phyloP scores from a whole-genome alignment of 345 rosid species.

The Ailanthus altissimus region DNA sequence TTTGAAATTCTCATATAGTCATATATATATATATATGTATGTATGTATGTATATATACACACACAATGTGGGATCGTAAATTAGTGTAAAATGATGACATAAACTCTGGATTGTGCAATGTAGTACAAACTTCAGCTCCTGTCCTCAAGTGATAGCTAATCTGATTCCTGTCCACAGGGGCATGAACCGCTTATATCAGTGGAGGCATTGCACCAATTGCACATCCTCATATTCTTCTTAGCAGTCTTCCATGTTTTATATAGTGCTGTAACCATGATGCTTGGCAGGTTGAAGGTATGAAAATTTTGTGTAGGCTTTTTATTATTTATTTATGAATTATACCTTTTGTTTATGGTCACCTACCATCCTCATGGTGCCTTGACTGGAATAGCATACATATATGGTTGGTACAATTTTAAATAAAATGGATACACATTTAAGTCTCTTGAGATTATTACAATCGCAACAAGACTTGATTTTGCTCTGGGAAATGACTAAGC shows the following conservation, averaged over 20 bases:
- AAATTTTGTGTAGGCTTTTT: background rate
- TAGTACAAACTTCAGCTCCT: background rate
- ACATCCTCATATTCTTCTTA: slow-evolving; percentile 89
- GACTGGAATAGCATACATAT: background rate
- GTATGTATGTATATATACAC: too few relatives aligned
- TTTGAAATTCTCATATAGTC: too few relatives aligned
- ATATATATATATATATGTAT: too few relatives aligned
- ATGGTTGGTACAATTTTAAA: background rate
- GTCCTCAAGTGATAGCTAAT: slow-evolving; percentile 21
- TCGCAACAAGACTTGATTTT: background rate
- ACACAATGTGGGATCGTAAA: background rate
- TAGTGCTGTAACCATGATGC: slow-evolving; percentile 81
- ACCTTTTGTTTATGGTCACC: background rate
- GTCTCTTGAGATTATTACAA: background rate
- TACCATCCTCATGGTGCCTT: background rate
- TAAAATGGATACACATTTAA: background rate
- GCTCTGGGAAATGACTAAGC: background rate
- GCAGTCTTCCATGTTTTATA: slow-evolving; percentile 81
- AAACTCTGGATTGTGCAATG: background rate
- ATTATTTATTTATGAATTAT: background rate
- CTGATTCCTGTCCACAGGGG: slow-evolving; percentile 53
- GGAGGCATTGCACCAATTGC: slow-evolving; percentile 78
- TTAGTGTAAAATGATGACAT: slow-evolving; percentile 1
- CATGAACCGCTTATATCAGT: slow-evolving; percentile 66
- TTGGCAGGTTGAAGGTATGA: slow-evolving; percentile 86